Base-by-base conservation (phyloP, 2,329 filamentous ascomycete species). In the Cryoendolithus antarcticus region DNA sequence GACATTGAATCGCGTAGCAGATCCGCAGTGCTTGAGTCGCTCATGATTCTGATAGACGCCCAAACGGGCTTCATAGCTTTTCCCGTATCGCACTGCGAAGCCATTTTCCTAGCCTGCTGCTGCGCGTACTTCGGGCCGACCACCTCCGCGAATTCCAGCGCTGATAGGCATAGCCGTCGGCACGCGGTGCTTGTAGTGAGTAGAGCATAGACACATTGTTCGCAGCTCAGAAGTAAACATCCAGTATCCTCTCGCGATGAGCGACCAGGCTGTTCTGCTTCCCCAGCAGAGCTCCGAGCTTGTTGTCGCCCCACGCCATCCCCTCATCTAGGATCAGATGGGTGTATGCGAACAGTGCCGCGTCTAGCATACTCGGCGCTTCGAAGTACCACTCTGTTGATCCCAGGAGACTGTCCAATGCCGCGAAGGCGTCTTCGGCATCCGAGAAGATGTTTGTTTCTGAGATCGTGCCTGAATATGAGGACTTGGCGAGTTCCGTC, bases 341-440 rank as follows among this genome's bases (percentile, higher is more conserved):
- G 0, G 84, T 88, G 60, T 95, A 98, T 3, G 86, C 79, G 62
- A 95, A 96, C 2, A 96, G 75, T 39, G 76, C 77, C 5, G 89
- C 88, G 62, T 98, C 91, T 50, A 96, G 89, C 15, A 89, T 55
- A 0, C 78, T 76, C 0, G 89, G 85, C 10, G 60, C 56, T 24
- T 59, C 37, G 52, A 80, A 81, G 57, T 82, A 83, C 67, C 76
- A 80, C 11, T 63, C 52, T 30, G 75, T 60, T 1, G 70, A 59
- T 1, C 69, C 75, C 7, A 85, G 62, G 6, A 81, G 52, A 12
- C 60, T 65, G 2, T 75, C 74, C 6, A 85, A 60, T 2, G 80
- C 75, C 30, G 67, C 63, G 43, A 82, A 75, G 1, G 80, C 80
- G 38, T 73, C 70, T 15, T 66, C 68, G 2, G 77, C 77, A 46